Base-by-base conservation (phyloP, 352 stramenopile genomes). In the Globisporangium megalacanthum region DNA sequence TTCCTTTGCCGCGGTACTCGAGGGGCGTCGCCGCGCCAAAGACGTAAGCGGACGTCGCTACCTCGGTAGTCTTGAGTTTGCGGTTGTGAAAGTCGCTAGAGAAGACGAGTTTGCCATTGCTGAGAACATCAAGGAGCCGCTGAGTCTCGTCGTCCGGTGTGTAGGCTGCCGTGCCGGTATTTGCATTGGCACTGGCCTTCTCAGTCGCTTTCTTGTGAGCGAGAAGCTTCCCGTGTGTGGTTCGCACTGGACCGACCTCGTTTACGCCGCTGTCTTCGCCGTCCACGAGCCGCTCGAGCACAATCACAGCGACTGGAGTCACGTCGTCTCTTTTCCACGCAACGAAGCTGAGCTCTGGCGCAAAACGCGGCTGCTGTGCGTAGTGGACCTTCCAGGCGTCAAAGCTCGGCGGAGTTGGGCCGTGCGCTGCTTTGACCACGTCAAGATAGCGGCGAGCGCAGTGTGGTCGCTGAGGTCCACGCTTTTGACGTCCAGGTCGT, bases 351-450 rank as follows among this genome's bases (percentile, higher is more conserved):
- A 69, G 45, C 35, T 69, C 63, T 0, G 63, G 36, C 0, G 49
- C 63, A 8, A 69, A 60, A 1, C 58, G 53, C 1, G 63, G 63
- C 10, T 54, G 42, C 50, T 66, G 33, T 17, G 49, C 25, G 36
- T 63, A 69, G 45, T 63, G 58, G 25, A 35, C 13, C 50, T 63
- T 63, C 63, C 58, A 69, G 15, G 49, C 50, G 19, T 56, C 53
- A 36, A 52, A 62, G 15, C 11, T 54, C 20, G 52, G 64, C 6
- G 59, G 54, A 2, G n/a, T 15, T 9, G 17, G 17, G 3, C 54
- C 63, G 14, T 54, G 66, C 36, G 58, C 63, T 17, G 56, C 17
- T 31, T 62, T 60, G 35, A 55, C 22, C 15, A 66, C 54, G 4
- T 51, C 35, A 22, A 69, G 14, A 69, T 31, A 20, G 47, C n/a